Base-by-base conservation (phyloP, 805 yeast genomes). In the Pachysolen tannophilus region DNA sequence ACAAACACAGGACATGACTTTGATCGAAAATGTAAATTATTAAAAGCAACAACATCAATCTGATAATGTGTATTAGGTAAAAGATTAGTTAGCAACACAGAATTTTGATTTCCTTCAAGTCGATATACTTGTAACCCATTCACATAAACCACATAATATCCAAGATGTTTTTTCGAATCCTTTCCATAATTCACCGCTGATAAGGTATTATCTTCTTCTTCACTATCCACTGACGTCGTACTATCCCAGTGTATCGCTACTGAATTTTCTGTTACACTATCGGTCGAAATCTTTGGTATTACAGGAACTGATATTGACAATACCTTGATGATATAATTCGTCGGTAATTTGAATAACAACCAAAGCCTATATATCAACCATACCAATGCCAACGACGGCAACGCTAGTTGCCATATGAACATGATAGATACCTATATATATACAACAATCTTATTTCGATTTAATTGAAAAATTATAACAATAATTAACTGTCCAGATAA, bases 221-320 rank as follows among this genome's bases (percentile, higher is more conserved):
- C 30, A 9, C 20, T 21, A 8, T 20, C 13, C 9, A 15, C 6
- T 13, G 34, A 18, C 14, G 34, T 14, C n/a, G 31, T 28, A n/a
- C 28, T 37, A 27, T 71, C 78, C 81, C 83, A 77, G 46, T 74
- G 82, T 21, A 77, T 39, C 18, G 63, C 64, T 26, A 73, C 67
- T 19, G 69, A 55, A 7, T 55, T 47, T 24, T 58, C 53, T 5
- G 70, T 63, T 32, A 77, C 66, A 43, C 67, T 64, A 45, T 75
- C 82, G 6, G 77, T 63, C 33, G 78, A 73, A 11, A 76, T 58
- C 30, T 57, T 53, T 3, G 81, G 80, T 6, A 71, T 60, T 37
- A 63, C 67, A 4, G 84, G 84, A 23, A 77, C 69, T 20, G 67
- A 69, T 15, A 75, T 63, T 42, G 66, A 63, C 27, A 77, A 52